These are phyloP conservation scores for Delphinella strobiligena DNA, from an alignment of 2,329 filamentous ascomycete species.

Conservation along the genomic window DNA sequence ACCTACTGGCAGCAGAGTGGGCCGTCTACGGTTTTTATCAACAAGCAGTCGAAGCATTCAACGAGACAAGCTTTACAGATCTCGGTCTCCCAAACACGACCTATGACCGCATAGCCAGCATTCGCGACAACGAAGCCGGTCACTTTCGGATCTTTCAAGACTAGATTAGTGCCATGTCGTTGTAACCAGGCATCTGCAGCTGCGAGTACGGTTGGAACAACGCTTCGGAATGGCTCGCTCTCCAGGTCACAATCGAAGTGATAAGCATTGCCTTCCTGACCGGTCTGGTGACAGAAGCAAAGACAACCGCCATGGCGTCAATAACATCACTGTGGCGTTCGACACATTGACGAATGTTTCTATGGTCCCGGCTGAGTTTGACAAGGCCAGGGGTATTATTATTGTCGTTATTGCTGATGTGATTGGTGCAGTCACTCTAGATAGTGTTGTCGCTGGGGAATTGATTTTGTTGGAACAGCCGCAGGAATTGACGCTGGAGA, in stretches of 20 bases:
- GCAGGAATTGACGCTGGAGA: background rate
- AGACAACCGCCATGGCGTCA: slow-evolving; percentile 20
- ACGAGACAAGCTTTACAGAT: slow-evolving; percentile 21
- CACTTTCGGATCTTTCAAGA: slow-evolving; percentile 34
- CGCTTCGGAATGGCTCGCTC: slow-evolving; percentile 16
- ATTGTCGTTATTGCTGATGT: slow-evolving; percentile 25
- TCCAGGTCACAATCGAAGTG: slow-evolving; percentile 26
- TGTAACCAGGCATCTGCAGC: slow-evolving; percentile 28
- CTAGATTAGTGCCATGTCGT: slow-evolving; percentile 28
- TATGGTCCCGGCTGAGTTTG: slow-evolving; percentile 24
- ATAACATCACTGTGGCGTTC: slow-evolving; percentile 26
- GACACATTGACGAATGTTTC: slow-evolving; percentile 22
- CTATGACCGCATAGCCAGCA: slow-evolving; percentile 27
- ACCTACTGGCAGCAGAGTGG: slow-evolving; percentile 34
- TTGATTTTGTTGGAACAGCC: slow-evolving; percentile 27
- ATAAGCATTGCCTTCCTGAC: slow-evolving; percentile 29
- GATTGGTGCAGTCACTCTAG: slow-evolving; percentile 24
- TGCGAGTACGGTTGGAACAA: slow-evolving; percentile 20
- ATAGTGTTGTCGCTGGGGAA: slow-evolving; percentile 29
- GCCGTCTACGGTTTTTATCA: slow-evolving; percentile 35
- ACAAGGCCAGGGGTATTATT: slow-evolving; percentile 25
- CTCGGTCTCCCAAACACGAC: slow-evolving; percentile 28
- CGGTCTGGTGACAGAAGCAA: slow-evolving; percentile 24
- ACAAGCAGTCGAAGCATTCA: slow-evolving; percentile 29
- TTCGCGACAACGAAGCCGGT: slow-evolving; percentile 35